A percentile compares a stretch with the other conserved stretches of the same genome.
Conservation (phyloP, 2,329 filamentous ascomycete genomes). For the Claviceps sorghi region DNA sequence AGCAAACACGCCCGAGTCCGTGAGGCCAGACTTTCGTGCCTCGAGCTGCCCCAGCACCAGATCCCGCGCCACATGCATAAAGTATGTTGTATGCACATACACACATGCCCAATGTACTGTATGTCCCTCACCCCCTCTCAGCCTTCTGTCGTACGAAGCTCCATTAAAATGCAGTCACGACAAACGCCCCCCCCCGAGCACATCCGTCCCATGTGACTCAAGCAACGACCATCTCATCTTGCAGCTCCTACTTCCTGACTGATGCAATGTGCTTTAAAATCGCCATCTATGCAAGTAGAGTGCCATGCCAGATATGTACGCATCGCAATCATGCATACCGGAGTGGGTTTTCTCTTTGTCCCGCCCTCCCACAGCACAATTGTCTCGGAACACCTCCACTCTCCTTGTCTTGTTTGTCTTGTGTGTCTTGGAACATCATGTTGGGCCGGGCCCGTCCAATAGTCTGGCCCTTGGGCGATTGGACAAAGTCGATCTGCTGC, state of each 20-base stretch:
- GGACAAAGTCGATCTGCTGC: no score
- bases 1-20: not conserved
- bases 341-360: not conserved
- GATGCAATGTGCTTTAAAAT: not conserved
- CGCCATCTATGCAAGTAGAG: not conserved
- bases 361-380: not conserved
- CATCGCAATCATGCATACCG: not conserved
- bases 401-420: not conserved
- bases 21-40: not conserved
- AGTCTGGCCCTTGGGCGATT: no score
- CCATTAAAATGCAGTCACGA: not conserved
- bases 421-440: not conserved
- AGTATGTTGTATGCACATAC: no score
- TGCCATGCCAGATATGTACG: not conserved
- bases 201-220: not conserved
- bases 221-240: not conserved
- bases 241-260: not conserved
- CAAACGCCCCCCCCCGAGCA: not conserved
- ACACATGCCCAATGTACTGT: no score
- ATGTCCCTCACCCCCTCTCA: no score
- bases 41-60: not conserved
- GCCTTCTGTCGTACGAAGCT: not conserved
- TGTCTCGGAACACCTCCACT: not conserved
- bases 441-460: not conserved
- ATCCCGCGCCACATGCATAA: not conserved